These are phyloP conservation scores for Tricholomella constricta DNA, from an alignment of 768 basidiomycete genomes.

Conservation along the genomic window DNA sequence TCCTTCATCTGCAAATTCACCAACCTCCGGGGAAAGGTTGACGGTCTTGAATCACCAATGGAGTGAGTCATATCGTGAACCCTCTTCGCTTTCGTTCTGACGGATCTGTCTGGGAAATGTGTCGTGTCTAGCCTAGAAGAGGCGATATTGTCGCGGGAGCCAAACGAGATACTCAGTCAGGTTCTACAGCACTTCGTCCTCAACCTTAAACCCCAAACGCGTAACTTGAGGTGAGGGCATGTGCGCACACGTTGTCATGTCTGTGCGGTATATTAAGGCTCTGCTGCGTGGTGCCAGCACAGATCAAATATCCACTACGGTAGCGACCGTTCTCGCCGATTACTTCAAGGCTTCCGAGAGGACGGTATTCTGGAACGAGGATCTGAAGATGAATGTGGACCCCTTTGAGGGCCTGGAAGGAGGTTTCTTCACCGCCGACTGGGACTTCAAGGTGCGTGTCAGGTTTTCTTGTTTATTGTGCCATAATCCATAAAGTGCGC, in stretches of 20 bases:
- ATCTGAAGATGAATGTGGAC: slow-evolving; percentile 64
- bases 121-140: slow-evolving; percentile 66
- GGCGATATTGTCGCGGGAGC: slow-evolving; percentile 70
- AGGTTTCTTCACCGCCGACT: slow-evolving; percentile 80
- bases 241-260: slow-evolving; percentile 28
- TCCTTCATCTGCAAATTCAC: slow-evolving; percentile 86
- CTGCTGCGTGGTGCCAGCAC: slow-evolving; percentile 49
- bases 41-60: slow-evolving; percentile 79
- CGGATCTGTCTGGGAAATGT: slow-evolving; percentile 35
- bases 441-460: slow-evolving; percentile 76
- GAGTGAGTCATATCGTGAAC: slow-evolving; percentile 60
- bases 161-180: slow-evolving; percentile 71
- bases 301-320: slow-evolving; percentile 81
- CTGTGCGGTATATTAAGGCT: slow-evolving; percentile 34
- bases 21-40: slow-evolving; percentile 68
- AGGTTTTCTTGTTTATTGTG: slow-evolving; percentile 7
- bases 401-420: slow-evolving; percentile 66
- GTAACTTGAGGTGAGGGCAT: slow-evolving; percentile 80
- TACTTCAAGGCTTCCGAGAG: slow-evolving; percentile 74
- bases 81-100: slow-evolving; percentile 8
- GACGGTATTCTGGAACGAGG: slow-evolving; percentile 81
- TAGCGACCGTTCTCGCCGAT: slow-evolving; percentile 68
- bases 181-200: slow-evolving; percentile 76
- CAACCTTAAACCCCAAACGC: slow-evolving; percentile 84
- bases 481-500: slow-evolving; percentile 16